A percentile compares a stretch with the other conserved stretches of the same genome.
Evolutionary conservation across 805 yeast genomes (phyloP).

Genomic region (Wickerhamomyces xylosicus): DNA sequence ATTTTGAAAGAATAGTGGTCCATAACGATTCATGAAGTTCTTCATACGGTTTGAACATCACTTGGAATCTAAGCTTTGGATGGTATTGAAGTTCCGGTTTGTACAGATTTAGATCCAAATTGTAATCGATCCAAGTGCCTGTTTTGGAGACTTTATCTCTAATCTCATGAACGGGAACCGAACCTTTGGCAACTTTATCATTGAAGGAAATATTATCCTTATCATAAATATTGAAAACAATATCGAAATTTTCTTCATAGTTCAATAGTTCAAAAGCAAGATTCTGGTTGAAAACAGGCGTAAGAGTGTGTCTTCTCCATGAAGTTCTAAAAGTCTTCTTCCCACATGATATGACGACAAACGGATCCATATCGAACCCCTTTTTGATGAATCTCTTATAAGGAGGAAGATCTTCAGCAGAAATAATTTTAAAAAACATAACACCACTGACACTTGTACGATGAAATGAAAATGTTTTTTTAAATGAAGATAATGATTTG

Average conservation of each 20-base stretch:
- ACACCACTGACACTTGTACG: constrained; percentile 41
- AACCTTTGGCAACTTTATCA: constrained; percentile 66
- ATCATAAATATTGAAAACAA: constrained; percentile 70
- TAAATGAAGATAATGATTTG: too few species aligned
- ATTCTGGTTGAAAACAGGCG: constrained; percentile 75
- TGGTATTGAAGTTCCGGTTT: constrained; percentile 19
- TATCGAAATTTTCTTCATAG: constrained; percentile 52
- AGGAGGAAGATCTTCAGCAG: constrained; percentile 74
- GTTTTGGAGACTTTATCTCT: constrained; percentile 11
- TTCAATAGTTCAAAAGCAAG: constrained; percentile 68
- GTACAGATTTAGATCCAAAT: constrained; percentile 26
- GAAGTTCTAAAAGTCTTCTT: constrained; percentile 79
- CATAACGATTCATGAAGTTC: constrained; percentile 60
- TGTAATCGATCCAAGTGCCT: constrained; percentile 18
- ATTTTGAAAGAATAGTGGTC: constrained; percentile 49
- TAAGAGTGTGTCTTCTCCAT: constrained; percentile 70
- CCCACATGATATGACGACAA: constrained; percentile 85
- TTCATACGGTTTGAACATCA: constrained; percentile 58
- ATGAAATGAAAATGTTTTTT: too few species aligned
- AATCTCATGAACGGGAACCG: constrained; percentile 45
- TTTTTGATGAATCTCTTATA: constrained; percentile 51
- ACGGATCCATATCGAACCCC: constrained; percentile 94
- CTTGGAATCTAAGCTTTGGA: constrained; percentile 50
- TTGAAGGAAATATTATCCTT: constrained; percentile 77
- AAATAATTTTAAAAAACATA: constrained; percentile 61